A percentile compares a stretch with the other conserved stretches of the same genome.
phyloP scores from a whole-genome alignment of 306 rosid genomes.

The Ormosia emarginata region DNA sequence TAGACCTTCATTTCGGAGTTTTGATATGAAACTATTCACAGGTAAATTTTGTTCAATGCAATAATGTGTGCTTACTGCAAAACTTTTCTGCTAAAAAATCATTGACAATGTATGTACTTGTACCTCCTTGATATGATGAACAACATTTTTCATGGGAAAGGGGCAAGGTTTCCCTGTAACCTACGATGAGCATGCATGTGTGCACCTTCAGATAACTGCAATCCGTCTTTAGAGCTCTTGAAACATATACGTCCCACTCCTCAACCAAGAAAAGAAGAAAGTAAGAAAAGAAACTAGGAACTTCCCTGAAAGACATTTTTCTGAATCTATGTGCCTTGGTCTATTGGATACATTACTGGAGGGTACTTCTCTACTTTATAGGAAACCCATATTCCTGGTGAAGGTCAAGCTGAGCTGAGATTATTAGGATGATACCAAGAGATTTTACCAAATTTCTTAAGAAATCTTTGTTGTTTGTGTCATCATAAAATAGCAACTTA shows the following conservation, averaged over 20 bases:
- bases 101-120: background rate
- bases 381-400: background rate
- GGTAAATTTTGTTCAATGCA: constrained; percentile 47
- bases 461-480: background rate
- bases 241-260: background rate
- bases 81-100: background rate
- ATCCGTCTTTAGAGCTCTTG: background rate
- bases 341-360: background rate
- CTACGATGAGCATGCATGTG: background rate
- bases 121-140: background rate
- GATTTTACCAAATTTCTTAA: background rate
- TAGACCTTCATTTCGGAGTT: constrained; percentile 67
- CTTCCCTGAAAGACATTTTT: background rate
- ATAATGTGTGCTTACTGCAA: background rate
- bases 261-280: background rate
- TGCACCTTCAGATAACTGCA: constrained; percentile 7
- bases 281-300: background rate
- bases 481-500: background rate
- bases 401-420: background rate
- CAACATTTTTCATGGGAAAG: background rate
- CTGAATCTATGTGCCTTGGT: background rate
- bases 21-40: constrained; percentile 60
- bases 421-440: background rate
- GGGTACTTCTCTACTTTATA: background rate
- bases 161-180: background rate